Conservation (phyloP, 2,329 filamentous ascomycete species). For the Bipolaris gigantea region DNA sequence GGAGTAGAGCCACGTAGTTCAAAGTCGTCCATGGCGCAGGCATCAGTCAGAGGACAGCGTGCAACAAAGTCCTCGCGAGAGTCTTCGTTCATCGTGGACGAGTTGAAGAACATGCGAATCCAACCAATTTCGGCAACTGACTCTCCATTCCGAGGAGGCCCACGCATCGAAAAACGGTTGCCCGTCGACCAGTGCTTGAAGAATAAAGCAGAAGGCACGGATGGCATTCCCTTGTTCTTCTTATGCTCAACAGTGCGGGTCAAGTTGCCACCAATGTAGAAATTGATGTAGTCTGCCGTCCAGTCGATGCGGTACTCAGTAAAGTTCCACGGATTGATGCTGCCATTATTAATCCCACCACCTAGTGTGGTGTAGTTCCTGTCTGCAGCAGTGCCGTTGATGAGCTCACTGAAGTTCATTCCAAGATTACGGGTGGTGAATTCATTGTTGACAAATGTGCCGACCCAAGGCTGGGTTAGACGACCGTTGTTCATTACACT, state of each 20-base stretch:
- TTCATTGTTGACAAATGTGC: slow-evolving; percentile 45
- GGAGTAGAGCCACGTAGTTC: slow-evolving; percentile 39
- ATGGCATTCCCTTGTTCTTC: slow-evolving; percentile 42
- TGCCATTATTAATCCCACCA: slow-evolving; percentile 34
- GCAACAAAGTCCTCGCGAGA: slow-evolving; percentile 9
- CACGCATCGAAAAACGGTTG: slow-evolving; percentile 49
- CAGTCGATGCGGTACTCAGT: slow-evolving; percentile 54
- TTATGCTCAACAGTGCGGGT: slow-evolving; percentile 41
- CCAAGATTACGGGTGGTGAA: slow-evolving; percentile 45
- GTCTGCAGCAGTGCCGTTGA: slow-evolving; percentile 27
- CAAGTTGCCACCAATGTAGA: slow-evolving; percentile 47
- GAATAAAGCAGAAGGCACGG: slow-evolving; percentile 48
- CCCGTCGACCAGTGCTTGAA: slow-evolving; percentile 56
- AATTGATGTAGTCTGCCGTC: slow-evolving; percentile 49
- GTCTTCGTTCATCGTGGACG: slow-evolving; percentile 43
- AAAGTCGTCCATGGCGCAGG: slow-evolving; percentile 44
- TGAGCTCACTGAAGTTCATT: slow-evolving; percentile 47
- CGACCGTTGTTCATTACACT: slow-evolving; percentile 52
- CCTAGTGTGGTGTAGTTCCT: slow-evolving; percentile 47
- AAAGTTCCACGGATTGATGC: slow-evolving; percentile 48
- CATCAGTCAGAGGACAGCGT: slow-evolving; percentile 13
- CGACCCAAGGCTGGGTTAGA: slow-evolving; percentile 43
- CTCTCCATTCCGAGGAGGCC: slow-evolving; percentile 45
- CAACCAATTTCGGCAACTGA: slow-evolving; percentile 50
- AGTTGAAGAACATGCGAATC: slow-evolving; percentile 56